These are phyloP conservation scores for Pavlovales sp. DNA, from an alignment of 208 protist species.

Conservation along the genomic window DNA sequence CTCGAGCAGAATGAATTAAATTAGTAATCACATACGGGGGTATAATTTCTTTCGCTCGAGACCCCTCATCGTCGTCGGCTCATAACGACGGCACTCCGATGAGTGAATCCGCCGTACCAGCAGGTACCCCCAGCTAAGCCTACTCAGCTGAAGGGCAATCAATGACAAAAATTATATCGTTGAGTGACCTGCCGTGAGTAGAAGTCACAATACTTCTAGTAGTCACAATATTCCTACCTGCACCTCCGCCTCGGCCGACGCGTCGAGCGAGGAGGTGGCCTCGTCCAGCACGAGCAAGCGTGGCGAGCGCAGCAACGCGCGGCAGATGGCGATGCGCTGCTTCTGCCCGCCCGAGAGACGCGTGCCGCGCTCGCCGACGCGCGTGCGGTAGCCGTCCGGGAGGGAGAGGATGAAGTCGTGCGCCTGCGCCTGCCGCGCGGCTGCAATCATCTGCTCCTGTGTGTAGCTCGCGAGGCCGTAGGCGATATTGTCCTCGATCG, in stretches of 20 bases:
- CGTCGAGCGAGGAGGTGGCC: slow-evolving; percentile 80
- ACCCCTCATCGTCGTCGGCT: too few species aligned
- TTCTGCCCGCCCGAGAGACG: slow-evolving; percentile 82
- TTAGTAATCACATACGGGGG: slow-evolving; percentile 36
- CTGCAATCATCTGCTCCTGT: background rate
- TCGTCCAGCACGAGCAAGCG: slow-evolving; percentile 84
- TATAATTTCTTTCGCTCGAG: too few species aligned
- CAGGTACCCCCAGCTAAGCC: too few species aligned
- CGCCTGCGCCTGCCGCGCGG: slow-evolving; percentile 61
- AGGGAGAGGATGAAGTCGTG: slow-evolving; percentile 79
- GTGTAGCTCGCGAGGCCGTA: slow-evolving; percentile 36
- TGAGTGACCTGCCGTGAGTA: too few species aligned
- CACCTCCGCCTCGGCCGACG: slow-evolving; percentile 77
- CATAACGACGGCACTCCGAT: too few species aligned
- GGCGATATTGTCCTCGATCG: slow-evolving; percentile 61
- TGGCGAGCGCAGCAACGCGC: slow-evolving; percentile 76
- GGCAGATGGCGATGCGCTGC: slow-evolving; percentile 85
- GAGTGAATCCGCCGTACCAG: too few species aligned
- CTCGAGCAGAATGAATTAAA: background rate
- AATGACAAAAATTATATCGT: too few species aligned
- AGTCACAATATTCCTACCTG: too few species aligned
- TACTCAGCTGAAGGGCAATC: too few species aligned
- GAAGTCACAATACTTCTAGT: too few species aligned
- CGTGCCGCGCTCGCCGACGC: slow-evolving; percentile 77
- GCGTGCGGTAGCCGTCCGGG: slow-evolving; percentile 78